Evolutionary conservation across 2,329 filamentous ascomycete genomes (phyloP), one percentile per base, ranked within the genome.

Genomic region (Calcarisporium arbuscula): DNA sequence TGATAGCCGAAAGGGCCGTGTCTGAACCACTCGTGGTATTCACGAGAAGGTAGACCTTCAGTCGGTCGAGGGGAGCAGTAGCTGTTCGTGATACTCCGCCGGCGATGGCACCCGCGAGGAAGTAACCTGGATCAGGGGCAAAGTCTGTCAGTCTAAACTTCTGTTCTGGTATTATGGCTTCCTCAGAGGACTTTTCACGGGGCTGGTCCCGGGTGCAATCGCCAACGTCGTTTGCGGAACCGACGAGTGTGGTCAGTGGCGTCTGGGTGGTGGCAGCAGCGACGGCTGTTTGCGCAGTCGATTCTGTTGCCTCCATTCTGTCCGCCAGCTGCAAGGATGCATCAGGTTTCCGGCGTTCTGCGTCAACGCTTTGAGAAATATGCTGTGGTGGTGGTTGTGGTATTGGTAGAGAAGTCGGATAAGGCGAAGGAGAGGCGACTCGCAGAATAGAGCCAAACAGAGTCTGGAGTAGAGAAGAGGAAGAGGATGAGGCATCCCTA

Each of bases 21-120:
- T 69, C 64, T 46, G 74, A 26, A 34, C 50, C 42, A 41, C 34
- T 52, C 30, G 41, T 72, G 38, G 87, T 94, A 61, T 94, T 90
- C 34, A 94, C 90, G 51, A 98, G 92, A 34, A 98, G 77, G 60
- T 94, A 96, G 46, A 98, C 92, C 67, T 96, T 96, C 39, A 98
- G 71, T 50, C 92, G 87, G 66, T 98, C 92, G 61, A 98, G 80
- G 40, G 92, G 92, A 41, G 92, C 92, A 48, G 92, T 98, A 44
- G 86, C 84, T 56, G 92, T 96, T 57, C 92, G 82, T 56, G 90
- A 96, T 52, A 95, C 82, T 59, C 88, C 90, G 58, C 92, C 92
- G 58, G 90, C 88, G 57, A 94, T 72, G 61, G 88, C 92, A 70
- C 92, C 92, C 60, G 92, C 92, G 66, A 94, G 65, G 64, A 96